phyloP scores from a whole-genome alignment of 1,284 basidiomycete genomes.

The Coniophora puteana region DNA sequence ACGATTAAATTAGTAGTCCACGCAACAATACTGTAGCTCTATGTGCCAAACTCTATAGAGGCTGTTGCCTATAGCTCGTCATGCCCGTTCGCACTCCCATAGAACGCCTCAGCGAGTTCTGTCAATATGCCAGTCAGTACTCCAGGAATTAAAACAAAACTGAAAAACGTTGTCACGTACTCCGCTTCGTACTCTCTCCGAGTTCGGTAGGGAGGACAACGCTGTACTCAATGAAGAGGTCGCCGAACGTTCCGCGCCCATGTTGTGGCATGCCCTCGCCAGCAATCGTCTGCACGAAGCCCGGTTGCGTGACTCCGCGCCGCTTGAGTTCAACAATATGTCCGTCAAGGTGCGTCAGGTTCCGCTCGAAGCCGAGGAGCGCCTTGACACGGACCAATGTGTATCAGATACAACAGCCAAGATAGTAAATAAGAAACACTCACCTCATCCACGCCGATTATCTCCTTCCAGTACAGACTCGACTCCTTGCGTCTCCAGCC shows the following conservation, averaged over 20 bases:
- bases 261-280: conserved; percentile 89
- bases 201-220: conserved; percentile 81
- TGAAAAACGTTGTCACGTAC: conserved; percentile 47
- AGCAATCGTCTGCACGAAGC: conserved; percentile 81
- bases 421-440: conserved; percentile 17
- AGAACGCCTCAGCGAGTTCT: conserved; percentile 26
- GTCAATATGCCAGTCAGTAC: conserved; percentile 11
- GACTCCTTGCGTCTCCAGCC: conserved; percentile 85
- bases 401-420: conserved; percentile 4
- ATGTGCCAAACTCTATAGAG: too few relatives aligned
- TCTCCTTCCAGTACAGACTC: conserved; percentile 87
- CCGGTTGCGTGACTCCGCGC: conserved; percentile 85
- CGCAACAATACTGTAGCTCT: neutral
- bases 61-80: conserved; percentile 28
- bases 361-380: conserved; percentile 77
- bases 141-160: neutral
- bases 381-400: conserved; percentile 61
- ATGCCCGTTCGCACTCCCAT: too few relatives aligned
- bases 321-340: conserved; percentile 72
- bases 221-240: conserved; percentile 88
- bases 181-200: conserved; percentile 58
- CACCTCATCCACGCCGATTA: conserved; percentile 87
- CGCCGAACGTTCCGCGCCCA: conserved; percentile 62
- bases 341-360: conserved; percentile 88
- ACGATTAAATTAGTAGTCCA: neutral